Evolutionary conservation across 2,329 filamentous ascomycete genomes (phyloP).

Genomic region (Macroventuria anomochaeta): DNA sequence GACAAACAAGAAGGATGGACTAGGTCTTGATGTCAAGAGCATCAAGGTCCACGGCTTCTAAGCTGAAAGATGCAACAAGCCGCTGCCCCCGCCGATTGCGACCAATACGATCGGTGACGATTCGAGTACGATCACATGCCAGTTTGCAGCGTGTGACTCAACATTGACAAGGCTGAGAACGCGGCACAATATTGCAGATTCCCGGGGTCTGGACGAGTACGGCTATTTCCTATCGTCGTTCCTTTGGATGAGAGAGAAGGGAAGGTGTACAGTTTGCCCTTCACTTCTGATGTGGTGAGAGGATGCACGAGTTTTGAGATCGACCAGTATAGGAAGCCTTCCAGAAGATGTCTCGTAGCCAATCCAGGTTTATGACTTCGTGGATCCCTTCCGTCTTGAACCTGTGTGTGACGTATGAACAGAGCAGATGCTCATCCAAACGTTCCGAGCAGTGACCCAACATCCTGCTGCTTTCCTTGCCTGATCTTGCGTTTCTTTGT

Average conservation of each 20-base stretch:
- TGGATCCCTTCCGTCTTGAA: background rate
- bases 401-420: background rate
- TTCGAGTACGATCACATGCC: conserved; percentile 2
- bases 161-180: background rate
- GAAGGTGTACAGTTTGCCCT: background rate
- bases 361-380: background rate
- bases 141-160: background rate
- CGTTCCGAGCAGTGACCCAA: conserved; percentile 19
- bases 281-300: background rate
- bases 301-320: background rate
- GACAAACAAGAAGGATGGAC: conserved; percentile 91
- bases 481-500: conserved; percentile 25
- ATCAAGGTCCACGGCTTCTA: conserved; percentile 75
- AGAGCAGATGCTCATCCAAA: conserved; percentile 13
- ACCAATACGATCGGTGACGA: background rate
- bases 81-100: conserved; percentile 8
- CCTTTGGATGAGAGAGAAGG: conserved; percentile 1
- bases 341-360: background rate
- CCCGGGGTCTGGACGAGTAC: background rate
- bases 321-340: background rate
- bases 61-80: conserved; percentile 10
- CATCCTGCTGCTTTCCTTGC: conserved; percentile 19
- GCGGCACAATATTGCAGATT: background rate
- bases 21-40: conserved; percentile 93
- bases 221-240: conserved; percentile 11